Base-by-base conservation (phyloP, 2,329 filamentous ascomycete genomes). In the Pezicula carpinea region DNA sequence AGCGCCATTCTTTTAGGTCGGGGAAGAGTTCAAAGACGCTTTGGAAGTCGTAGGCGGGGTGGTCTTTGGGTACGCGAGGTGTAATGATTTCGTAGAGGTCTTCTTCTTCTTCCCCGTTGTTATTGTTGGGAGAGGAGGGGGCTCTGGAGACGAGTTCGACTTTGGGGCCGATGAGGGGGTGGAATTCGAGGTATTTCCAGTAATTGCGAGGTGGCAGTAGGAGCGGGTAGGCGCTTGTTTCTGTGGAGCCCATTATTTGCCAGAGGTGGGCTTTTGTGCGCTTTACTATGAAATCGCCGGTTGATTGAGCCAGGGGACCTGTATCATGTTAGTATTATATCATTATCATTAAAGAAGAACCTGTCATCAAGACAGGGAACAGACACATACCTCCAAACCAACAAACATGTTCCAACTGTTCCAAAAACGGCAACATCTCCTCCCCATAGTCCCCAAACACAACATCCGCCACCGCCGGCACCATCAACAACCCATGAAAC, bases 11-110 rank as follows among this genome's bases (percentile, higher is more conserved):
- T 3, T 66, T 45, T 2, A 63, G 36, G 0, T 69, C 60, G 0
- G 70, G 71, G 40, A 70, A 72, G 2, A 69, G 66, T 31, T 61
- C 58, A 47, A 75, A 75, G 14, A 70, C 52, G 3, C 63, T 61
- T 41, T 70, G 64, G 15, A 23, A 44, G 3, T 52, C 32, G 0
- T 56, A 52, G n/a, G 57, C 39, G 3, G 58, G 51, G 1, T 63
- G 55, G 2, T 61, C 59, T 1, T 63, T 54, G 8, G 67, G 55
- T 19, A 10, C n/a, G 19, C 46, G 40, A 33, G 7, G 38, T 17
- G 7, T 35, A 17, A 66, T 54, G 15, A 65, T 58, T 43, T 69
- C 63, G 46, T 66, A 65, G 10, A 69, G 42, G 7, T 59, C 55
- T 0, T 32, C 22, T n/a, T 55, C 52, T 39, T 56, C 49, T 34